Conservation (phyloP, 768 basidiomycete species). For the Tricholoma bakamatsutake region DNA sequence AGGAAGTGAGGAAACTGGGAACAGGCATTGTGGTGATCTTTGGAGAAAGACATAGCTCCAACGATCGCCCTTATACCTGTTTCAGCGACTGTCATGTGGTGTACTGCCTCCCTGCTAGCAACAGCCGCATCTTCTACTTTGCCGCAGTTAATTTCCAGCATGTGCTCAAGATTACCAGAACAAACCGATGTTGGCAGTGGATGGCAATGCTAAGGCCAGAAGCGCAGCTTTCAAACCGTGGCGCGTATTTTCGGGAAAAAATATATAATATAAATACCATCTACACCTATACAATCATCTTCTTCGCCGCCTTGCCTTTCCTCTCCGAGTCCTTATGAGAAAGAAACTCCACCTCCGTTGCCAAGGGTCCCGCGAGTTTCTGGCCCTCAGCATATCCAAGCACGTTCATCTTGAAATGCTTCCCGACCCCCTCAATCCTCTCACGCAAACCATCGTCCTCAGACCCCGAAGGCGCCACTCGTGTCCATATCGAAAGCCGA, state of each 20-base stretch:
- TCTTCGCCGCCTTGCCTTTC: constrained; percentile 81
- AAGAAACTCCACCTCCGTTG: constrained; percentile 92
- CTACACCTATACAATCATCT: constrained; percentile 54
- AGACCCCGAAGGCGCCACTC: constrained; percentile 56
- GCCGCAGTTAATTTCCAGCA: too few species aligned
- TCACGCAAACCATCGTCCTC: constrained; percentile 60
- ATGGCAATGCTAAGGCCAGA: too few species aligned
- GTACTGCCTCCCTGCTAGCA: too few species aligned
- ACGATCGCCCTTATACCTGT: background rate
- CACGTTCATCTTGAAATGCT: constrained; percentile 88
- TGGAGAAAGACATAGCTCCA: constrained; percentile 2
- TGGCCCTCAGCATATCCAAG: constrained; percentile 74
- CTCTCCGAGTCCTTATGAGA: constrained; percentile 95
- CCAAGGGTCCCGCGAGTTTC: constrained; percentile 77
- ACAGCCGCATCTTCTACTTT: too few species aligned
- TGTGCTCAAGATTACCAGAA: too few species aligned
- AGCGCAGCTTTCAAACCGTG: too few species aligned
- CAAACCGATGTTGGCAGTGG: too few species aligned
- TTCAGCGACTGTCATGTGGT: background rate
- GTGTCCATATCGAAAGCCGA: constrained; percentile 97
- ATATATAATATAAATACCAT: background rate
- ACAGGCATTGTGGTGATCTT: constrained; percentile 42
- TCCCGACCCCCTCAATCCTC: constrained; percentile 79
- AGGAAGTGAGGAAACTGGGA: constrained; percentile 54
- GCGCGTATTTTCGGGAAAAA: background rate